Evolutionary conservation across 176 grass and related monocot genomes (phyloP), one percentile per base, ranked within the genome.

Genomic region (Avena insularis): DNA sequence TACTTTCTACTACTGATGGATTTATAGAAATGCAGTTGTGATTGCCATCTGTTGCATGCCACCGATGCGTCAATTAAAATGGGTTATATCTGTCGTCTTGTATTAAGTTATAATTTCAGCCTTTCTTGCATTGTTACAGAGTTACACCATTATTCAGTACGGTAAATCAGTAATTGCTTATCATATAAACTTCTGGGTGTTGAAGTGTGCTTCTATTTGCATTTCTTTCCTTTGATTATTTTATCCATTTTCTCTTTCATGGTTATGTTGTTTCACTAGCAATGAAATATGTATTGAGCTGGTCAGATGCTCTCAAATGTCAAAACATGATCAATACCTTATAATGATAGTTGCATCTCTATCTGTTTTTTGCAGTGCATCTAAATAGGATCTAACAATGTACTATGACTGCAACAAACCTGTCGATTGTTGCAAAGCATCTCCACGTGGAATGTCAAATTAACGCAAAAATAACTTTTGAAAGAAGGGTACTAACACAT

Each of bases 201-300:
- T 75, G 2, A 47, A 80, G 82, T 50, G 71, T 31, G 46, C 3
- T 53, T 4, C 29, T 88, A 43, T 77, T 56, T 82, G 33, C 25
- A n/a, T 57, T 76, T 56, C 2, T 47, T 66, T 67, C 29, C 40
- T 62, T 25, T 33, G 47, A 13, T 77, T 80, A 60, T 60, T n/a
- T 12, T 35, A 25, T 29, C 59, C n/a, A 56, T 43, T 66, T 53
- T 57, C 21, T 86, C 14, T 78, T 2, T 70, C 53, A 71, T 36
- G 56, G 48, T 36, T 82, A 82, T 66, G 63, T 33, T 66, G 63
- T 33, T 65, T 33, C 63, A 66, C 63, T 66, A 65, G 13, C 62
- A 29, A 65, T 68, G 23, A 80, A 21, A 61, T 48, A 4, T 56
- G 17, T 71, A 48, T 23, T 47, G 23, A 80, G 51, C 25, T 86